phyloP scores from a whole-genome alignment of 768 basidiomycete genomes.

The Strobilomyces dryophilus region DNA sequence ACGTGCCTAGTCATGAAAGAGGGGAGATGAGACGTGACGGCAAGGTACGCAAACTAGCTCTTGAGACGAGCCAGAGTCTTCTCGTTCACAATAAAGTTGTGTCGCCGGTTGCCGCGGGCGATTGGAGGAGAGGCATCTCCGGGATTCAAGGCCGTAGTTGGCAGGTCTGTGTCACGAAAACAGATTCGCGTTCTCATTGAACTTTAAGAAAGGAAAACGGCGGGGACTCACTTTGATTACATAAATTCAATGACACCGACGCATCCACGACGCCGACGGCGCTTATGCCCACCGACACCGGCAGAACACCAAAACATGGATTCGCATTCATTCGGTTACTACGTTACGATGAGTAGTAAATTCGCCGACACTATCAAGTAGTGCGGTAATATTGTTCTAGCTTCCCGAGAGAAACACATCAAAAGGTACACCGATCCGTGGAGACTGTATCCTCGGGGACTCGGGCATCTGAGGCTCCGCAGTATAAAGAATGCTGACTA shows the following conservation, averaged over 20 bases:
- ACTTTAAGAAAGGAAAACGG: neutral
- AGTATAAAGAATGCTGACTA: neutral
- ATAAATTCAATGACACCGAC: neutral
- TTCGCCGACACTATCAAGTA: neutral
- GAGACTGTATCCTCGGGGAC: neutral
- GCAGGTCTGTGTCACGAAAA: too few species aligned
- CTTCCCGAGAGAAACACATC: neutral
- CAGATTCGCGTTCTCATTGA: neutral
- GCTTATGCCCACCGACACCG: neutral
- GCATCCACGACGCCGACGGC: neutral
- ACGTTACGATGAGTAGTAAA: neutral
- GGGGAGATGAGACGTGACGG: neutral
- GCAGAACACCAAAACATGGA: neutral
- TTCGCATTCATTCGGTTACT: neutral
- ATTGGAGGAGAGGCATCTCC: too few species aligned
- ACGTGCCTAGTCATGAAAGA: neutral
- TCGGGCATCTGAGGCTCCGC: neutral
- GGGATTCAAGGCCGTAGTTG: too few species aligned
- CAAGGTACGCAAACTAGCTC: too few species aligned
- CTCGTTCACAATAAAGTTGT: too few species aligned
- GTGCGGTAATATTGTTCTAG: neutral
- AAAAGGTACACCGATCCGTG: neutral
- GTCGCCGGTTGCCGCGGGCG: too few species aligned
- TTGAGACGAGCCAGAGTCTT: neutral
- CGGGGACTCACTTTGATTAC: too few species aligned